Conservation (phyloP, 2,329 filamentous ascomycete species). For the Phoma herbarum region DNA sequence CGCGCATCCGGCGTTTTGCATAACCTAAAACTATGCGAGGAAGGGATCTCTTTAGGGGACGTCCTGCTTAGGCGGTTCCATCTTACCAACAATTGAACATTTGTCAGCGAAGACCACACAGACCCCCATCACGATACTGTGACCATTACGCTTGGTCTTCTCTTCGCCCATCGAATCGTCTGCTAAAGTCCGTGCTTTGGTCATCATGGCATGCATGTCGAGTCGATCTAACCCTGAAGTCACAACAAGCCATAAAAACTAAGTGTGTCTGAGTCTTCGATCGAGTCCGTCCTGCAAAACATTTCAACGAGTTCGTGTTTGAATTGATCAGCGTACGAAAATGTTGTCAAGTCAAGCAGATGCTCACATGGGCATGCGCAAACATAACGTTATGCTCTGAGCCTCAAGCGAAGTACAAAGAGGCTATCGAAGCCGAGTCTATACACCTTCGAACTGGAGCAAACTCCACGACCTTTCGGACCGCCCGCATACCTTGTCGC, state of each 20-base stretch:
- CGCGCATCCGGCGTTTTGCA: slow-evolving; percentile 10
- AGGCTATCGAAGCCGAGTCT: neutral
- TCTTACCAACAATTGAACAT: slow-evolving; percentile 5
- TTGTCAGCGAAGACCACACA: slow-evolving; percentile 1
- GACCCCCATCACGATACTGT: neutral
- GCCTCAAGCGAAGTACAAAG: neutral
- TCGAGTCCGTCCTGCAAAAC: too few species aligned
- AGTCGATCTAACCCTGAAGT: neutral
- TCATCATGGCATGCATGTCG: neutral
- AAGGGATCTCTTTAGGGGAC: neutral
- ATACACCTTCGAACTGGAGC: neutral
- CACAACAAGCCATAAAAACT: neutral
- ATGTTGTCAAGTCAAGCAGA: neutral
- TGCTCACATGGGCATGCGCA: neutral
- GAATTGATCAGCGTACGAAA: neutral
- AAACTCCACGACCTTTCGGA: neutral
- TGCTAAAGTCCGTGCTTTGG: neutral
- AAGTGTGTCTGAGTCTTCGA: neutral
- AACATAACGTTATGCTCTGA: neutral
- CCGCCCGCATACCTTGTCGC: neutral
- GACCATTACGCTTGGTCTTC: neutral
- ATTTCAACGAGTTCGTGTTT: neutral
- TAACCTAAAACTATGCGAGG: neutral
- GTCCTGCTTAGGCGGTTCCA: neutral
- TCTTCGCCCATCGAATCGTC: neutral